phyloP scores from a whole-genome alignment of 2,329 filamentous ascomycete genomes.

The Byssochlamys sp. region DNA sequence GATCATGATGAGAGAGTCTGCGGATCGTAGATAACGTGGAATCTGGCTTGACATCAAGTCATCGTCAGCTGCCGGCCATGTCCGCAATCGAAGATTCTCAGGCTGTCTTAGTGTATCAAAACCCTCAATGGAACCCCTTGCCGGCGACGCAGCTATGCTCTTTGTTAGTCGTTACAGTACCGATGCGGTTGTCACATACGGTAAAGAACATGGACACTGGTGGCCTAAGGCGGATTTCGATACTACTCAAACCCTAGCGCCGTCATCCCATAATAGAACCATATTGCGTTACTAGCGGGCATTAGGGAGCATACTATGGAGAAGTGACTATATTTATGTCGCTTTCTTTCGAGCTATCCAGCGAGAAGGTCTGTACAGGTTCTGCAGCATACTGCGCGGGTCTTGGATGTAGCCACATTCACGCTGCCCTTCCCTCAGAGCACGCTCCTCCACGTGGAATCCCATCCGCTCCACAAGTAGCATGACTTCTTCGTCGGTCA shows the following conservation, averaged over 20 bases:
- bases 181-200: neutral
- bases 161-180: neutral
- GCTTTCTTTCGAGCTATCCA: conserved; percentile 71
- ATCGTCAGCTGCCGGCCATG: neutral
- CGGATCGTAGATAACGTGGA: neutral
- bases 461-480: conserved; percentile 63
- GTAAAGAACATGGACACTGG: neutral
- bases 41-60: neutral
- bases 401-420: conserved; percentile 74
- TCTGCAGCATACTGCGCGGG: conserved; percentile 72
- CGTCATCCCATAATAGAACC: neutral
- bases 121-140: neutral
- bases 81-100: neutral
- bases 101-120: neutral
- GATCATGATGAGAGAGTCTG: neutral
- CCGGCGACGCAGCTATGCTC: neutral
- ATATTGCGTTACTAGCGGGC: neutral
- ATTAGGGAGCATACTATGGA: neutral
- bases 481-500: conserved; percentile 80
- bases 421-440: conserved; percentile 49
- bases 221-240: neutral
- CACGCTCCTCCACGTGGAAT: conserved; percentile 60
- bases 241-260: neutral
- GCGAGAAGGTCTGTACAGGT: conserved; percentile 65
- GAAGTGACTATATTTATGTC: neutral